Base-by-base conservation (phyloP, 768 basidiomycete species). In the Termitomyces sp. region DNA sequence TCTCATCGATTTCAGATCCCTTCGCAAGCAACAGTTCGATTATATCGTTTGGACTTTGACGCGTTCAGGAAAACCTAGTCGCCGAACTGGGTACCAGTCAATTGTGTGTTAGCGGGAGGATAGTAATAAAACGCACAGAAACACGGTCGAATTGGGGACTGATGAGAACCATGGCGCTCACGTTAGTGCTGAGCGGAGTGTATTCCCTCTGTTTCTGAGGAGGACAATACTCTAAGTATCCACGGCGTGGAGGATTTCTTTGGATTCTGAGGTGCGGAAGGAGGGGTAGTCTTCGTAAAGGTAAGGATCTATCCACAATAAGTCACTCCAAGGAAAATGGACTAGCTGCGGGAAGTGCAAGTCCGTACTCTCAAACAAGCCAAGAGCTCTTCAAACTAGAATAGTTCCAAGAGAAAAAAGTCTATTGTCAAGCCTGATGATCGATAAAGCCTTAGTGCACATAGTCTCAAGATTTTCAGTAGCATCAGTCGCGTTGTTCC, bases 141-240 rank as follows among this genome's bases (percentile, higher is more conserved):
- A 87, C 85, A 32, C 86, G 79, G 63, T 82, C 76, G 0, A 76
- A 82, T 47, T 83, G 83, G 10, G 88, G 86, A 0, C 87, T 87
- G 53, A 89, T 80, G 13, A 89, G 70, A 0, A 86, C 87, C 26
- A 88, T 65, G 3, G 83, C 83, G 3, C 68, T 64, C 38, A 83
- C 76, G 28, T 67, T 71, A 36, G 76, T 79, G 60, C 71, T 80
- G 36, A 89, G 69, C 1, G 87, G 5, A 89, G 77, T 2, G 72
- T 72, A 56, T 78, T 77, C 49, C 76, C 66, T 36, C 72, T 69
- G 63, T 89, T 89, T 67, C 88, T 81, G 3, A 88, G 74, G 1
- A 88, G 76, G 0, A 89, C 80, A 32, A 88, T 85, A 28, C 77
- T 75, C 64, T 89, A 85, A 30, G 75, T 68, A 50, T 89, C 87